A percentile compares a stretch with the other conserved stretches of the same genome.
Conservation (phyloP, 306 rosid genomes). For the Castanea sativa region DNA sequence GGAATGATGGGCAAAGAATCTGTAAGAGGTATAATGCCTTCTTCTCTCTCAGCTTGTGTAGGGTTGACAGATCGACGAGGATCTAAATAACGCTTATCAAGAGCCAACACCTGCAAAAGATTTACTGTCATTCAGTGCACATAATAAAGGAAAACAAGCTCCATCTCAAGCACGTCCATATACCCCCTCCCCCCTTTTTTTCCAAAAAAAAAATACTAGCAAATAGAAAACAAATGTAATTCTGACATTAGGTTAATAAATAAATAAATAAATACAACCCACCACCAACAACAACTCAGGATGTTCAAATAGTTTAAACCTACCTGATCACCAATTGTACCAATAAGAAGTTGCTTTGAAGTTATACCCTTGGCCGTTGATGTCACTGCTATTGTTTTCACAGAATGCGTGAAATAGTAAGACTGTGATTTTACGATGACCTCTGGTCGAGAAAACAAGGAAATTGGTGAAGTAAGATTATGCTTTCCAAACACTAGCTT, state of each 20-base stretch:
- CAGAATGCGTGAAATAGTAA: conserved; percentile 87
- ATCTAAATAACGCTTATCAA: conserved; percentile 89
- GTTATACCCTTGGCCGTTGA: conserved; percentile 94
- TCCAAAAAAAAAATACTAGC: neutral
- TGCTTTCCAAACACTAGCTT: conserved; percentile 94
- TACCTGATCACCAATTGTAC: conserved; percentile 94
- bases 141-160: conserved; percentile 8
- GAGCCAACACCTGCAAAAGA: conserved; percentile 75
- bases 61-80: conserved; percentile 88
- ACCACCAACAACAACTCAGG: neutral
- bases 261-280: neutral
- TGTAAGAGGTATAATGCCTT: conserved; percentile 93
- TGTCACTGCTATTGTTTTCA: conserved; percentile 84
- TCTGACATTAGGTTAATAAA: neutral
- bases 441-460: conserved; percentile 90
- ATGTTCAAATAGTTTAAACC: conserved; percentile 17
- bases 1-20: conserved; percentile 91
- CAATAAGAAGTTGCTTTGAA: conserved; percentile 93
- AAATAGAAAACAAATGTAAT: neutral
- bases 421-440: conserved; percentile 74
- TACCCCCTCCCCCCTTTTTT: too few species aligned
- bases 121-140: conserved; percentile 2
- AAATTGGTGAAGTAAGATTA: conserved; percentile 85
- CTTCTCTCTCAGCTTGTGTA: conserved; percentile 85
- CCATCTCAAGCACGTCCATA: neutral